These are phyloP conservation scores for Podila verticillata DNA, from an alignment of 192 early-diverging fungal species.

Conservation along the genomic window DNA sequence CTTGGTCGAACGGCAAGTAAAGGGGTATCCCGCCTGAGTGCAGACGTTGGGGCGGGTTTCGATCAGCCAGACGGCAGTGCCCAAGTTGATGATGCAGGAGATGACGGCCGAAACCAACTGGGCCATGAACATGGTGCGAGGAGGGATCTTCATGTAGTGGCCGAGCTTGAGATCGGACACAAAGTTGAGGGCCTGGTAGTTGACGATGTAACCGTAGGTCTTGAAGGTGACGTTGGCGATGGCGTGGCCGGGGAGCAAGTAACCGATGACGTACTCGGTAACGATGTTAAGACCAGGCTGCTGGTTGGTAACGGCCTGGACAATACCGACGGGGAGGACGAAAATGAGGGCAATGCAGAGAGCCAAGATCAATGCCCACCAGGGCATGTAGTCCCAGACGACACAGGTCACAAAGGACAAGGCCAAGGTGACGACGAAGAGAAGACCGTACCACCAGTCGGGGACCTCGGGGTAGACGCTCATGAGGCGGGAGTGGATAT, in stretches of 20 bases:
- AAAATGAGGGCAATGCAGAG: constrained; percentile 51
- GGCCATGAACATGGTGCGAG: constrained; percentile 61
- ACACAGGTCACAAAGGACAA: constrained; percentile 53
- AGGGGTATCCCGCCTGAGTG: constrained; percentile 45
- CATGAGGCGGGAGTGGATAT: constrained; percentile 75
- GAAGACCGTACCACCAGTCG: constrained; percentile 73
- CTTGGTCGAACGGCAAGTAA: constrained; percentile 47
- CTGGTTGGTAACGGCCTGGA: constrained; percentile 63
- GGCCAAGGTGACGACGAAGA: constrained; percentile 60
- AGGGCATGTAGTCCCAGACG: constrained; percentile 35
- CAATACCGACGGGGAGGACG: constrained; percentile 64
- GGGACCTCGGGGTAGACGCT: constrained; percentile 73
- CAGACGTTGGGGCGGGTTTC: constrained; percentile 51
- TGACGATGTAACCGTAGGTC: constrained; percentile 76
- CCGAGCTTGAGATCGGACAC: constrained; percentile 74
- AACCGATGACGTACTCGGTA: too few relatives aligned
- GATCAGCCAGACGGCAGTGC: constrained; percentile 51
- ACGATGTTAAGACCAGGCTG: constrained; percentile 65
- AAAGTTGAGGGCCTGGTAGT: constrained; percentile 76
- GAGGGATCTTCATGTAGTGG: constrained; percentile 75
- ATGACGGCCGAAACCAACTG: constrained; percentile 67
- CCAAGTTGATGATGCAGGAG: constrained; percentile 58
- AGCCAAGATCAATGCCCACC: constrained; percentile 51
- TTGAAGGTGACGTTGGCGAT: constrained; percentile 87
- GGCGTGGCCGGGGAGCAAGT: too few relatives aligned